phyloP scores from a whole-genome alignment of 228 moss, liverwort and hornwort genomes.

The Sphagnum magellanicum region DNA sequence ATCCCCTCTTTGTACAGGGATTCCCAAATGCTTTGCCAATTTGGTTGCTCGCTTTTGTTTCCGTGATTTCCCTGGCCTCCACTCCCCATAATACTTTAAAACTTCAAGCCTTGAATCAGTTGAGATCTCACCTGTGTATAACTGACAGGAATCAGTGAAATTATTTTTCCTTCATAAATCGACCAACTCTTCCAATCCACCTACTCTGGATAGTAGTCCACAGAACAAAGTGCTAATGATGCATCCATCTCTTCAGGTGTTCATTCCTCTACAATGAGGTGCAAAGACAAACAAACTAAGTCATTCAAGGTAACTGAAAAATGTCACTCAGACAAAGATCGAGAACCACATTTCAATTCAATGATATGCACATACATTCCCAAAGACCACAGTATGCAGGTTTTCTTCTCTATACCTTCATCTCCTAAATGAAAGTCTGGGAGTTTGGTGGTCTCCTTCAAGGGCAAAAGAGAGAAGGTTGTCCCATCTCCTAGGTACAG shows the following conservation, averaged over 20 bases:
- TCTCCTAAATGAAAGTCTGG: constrained; percentile 6
- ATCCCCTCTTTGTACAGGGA: constrained; percentile 51
- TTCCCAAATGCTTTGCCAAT: constrained; percentile 59
- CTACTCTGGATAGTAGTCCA: too few relatives aligned
- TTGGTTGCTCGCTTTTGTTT: constrained; percentile 74
- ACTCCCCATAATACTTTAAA: constrained; percentile 46
- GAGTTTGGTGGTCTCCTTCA: constrained; percentile 21
- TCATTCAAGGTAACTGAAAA: too few relatives aligned
- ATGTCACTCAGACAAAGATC: too few relatives aligned
- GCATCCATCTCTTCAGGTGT: too few relatives aligned
- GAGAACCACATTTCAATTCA: too few relatives aligned
- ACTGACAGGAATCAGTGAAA: background rate
- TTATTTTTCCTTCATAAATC: too few relatives aligned
- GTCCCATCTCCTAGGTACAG: constrained; percentile 85
- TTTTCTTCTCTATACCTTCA: constrained; percentile 3
- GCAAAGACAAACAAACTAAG: too few relatives aligned
- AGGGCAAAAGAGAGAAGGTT: constrained; percentile 71
- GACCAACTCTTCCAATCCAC: too few relatives aligned
- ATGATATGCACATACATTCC: too few relatives aligned
- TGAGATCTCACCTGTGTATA: constrained; percentile 14
- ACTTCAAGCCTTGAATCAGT: constrained; percentile 16
- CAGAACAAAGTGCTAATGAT: too few relatives aligned
- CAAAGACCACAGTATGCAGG: too few relatives aligned
- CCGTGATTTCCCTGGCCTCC: constrained; percentile 70
- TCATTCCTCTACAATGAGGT: too few relatives aligned